A percentile compares a stretch with the other conserved stretches of the same genome.
These are phyloP conservation scores for Candida tallmaniae DNA, from an alignment of 805 yeast species.

Conservation along the genomic window DNA sequence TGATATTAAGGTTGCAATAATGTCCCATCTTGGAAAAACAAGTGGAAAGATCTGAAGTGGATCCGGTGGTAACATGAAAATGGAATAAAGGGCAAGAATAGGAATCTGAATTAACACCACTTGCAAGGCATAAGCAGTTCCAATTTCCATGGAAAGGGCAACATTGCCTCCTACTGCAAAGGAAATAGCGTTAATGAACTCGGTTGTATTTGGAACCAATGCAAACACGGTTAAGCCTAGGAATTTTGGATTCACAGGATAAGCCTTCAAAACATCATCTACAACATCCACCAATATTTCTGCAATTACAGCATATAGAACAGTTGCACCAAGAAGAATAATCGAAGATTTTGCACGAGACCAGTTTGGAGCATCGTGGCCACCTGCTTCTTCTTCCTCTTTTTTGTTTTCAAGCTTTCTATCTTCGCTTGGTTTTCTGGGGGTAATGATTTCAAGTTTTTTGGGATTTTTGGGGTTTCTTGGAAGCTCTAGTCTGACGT, in stretches of 20 bases:
- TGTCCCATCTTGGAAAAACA: conserved; percentile 94
- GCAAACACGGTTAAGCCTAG: conserved; percentile 94
- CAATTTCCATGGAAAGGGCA: conserved; percentile 95
- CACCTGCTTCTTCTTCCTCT: conserved; percentile 44
- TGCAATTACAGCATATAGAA: conserved; percentile 88
- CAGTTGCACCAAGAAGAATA: conserved; percentile 77
- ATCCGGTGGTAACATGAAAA: conserved; percentile 39
- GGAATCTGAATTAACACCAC: conserved; percentile 94
- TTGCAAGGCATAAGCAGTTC: conserved; percentile 94
- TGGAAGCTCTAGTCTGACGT: neutral
- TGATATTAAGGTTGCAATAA: conserved; percentile 77
- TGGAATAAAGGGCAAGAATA: conserved; percentile 74
- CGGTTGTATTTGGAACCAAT: conserved; percentile 94
- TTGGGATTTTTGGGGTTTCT: conserved; percentile 3
- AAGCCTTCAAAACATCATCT: conserved; percentile 73
- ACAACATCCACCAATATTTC: conserved; percentile 91
- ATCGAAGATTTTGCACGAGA: conserved; percentile 77
- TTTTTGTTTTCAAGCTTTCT: conserved; percentile 12
- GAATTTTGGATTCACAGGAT: conserved; percentile 85
- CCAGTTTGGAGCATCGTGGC: conserved; percentile 98
- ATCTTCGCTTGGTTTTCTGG: conserved; percentile 1
- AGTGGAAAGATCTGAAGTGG: conserved; percentile 62
- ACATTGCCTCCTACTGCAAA: conserved; percentile 96
- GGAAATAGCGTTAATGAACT: conserved; percentile 92
- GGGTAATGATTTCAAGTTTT: conserved; percentile 1